These are phyloP conservation scores for Rhododendron henanense DNA, from an alignment of 148 eudicot species.

Conservation along the genomic window DNA sequence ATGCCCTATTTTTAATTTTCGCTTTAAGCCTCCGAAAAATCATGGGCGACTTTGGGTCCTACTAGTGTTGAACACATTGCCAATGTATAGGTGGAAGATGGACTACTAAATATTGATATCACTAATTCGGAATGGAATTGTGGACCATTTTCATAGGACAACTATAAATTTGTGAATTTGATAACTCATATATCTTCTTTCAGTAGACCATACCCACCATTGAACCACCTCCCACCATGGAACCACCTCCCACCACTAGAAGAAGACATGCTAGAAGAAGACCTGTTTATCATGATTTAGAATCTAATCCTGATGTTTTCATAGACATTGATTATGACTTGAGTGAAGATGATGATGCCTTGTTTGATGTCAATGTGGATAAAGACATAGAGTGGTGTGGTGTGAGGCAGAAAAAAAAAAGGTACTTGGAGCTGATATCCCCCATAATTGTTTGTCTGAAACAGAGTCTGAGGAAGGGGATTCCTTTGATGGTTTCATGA, in stretches of 20 bases:
- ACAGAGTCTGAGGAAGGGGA: background rate
- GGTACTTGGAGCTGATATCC: background rate
- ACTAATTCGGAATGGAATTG: background rate
- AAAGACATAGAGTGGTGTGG: background rate
- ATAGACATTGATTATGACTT: background rate
- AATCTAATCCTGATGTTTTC: background rate
- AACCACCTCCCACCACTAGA: too few species aligned
- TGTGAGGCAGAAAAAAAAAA: background rate
- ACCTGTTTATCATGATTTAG: background rate
- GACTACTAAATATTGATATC: background rate
- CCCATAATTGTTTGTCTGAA: too few species aligned
- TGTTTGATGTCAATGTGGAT: background rate
- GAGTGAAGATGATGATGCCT: background rate
- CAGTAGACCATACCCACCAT: background rate
- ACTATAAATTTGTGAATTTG: background rate
- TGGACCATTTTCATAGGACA: background rate
- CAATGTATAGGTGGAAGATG: background rate
- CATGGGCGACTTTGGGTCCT: too few species aligned
- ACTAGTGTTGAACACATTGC: background rate
- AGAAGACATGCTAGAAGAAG: too few species aligned
- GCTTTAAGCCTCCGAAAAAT: too few species aligned
- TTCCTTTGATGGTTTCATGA: too few species aligned
- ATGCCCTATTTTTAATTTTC: too few species aligned
- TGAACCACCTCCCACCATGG: too few species aligned
- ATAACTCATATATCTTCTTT: background rate